phyloP scores from a whole-genome alignment of 2,329 filamentous ascomycete species.

The Pseudogymnoascus sp. region DNA sequence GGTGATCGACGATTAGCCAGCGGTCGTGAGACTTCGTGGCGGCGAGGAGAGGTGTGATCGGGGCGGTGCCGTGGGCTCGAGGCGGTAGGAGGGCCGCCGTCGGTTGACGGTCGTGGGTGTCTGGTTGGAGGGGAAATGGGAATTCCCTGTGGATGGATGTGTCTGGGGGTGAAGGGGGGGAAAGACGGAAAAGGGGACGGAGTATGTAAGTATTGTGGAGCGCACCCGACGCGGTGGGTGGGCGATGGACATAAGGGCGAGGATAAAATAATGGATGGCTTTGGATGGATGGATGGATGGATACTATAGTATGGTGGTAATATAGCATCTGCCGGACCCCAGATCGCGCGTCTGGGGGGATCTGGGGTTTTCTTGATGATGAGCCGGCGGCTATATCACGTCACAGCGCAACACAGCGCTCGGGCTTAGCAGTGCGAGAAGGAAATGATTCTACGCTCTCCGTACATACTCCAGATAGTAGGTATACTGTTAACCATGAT shows the following conservation, averaged over 20 bases:
- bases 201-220: not conserved
- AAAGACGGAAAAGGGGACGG: no score
- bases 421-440: not conserved
- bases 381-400: not conserved
- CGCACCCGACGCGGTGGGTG: not conserved
- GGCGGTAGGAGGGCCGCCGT: not conserved
- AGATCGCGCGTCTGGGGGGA: not conserved
- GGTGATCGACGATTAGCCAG: not conserved
- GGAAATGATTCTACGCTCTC: not conserved
- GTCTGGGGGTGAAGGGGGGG: not conserved
- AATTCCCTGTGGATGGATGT: not conserved
- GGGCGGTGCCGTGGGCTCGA: not conserved
- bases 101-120: not conserved
- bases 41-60: not conserved
- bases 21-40: not conserved
- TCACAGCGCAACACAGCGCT: no score
- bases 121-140: not conserved
- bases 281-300: not conserved
- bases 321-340: not conserved
- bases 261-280: not conserved
- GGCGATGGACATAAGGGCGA: not conserved
- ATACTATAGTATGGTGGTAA: not conserved
- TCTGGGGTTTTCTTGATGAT: not conserved
- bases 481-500: no score
- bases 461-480: no score